Percentiles rank a stretch among this genome's conserved stretches.
These are phyloP conservation scores for Botryosphaeria dothidea DNA, from an alignment of 2,329 filamentous ascomycete genomes.

Conservation along the genomic window DNA sequence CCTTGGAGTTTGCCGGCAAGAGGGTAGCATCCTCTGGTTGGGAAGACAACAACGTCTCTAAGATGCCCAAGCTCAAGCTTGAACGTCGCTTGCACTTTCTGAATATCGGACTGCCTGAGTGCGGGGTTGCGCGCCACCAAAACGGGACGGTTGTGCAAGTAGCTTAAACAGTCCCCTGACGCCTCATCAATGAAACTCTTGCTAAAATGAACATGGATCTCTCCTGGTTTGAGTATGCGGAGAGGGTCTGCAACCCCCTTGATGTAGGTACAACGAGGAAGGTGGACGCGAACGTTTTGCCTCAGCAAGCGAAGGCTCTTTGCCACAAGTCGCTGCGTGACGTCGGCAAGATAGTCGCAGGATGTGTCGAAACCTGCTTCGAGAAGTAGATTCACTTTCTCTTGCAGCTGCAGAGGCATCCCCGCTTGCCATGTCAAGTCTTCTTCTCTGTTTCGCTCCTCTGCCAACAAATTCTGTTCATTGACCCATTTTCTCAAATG, in stretches of 20 bases:
- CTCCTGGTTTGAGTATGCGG: conserved; percentile 60
- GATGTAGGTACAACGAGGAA: conserved; percentile 62
- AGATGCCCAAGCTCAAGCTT: conserved; percentile 64
- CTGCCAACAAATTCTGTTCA: conserved; percentile 22
- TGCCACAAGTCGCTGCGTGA: conserved; percentile 51
- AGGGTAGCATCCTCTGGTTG: conserved; percentile 60
- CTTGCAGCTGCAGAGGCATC: conserved; percentile 26
- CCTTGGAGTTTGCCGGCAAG: conserved; percentile 73
- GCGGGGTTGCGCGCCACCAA: conserved; percentile 71
- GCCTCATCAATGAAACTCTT: conserved; percentile 56
- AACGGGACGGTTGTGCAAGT: conserved; percentile 56
- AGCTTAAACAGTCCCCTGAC: conserved; percentile 55
- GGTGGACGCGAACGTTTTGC: conserved; percentile 59
- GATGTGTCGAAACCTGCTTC: conserved; percentile 59
- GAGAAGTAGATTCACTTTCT: conserved; percentile 33
- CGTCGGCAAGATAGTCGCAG: conserved; percentile 51
- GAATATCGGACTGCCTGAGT: conserved; percentile 70
- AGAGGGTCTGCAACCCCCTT: conserved; percentile 71
- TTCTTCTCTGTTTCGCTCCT: conserved; percentile 32
- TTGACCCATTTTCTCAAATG: conserved; percentile 58
- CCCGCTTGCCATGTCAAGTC: conserved; percentile 28
- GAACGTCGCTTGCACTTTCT: conserved; percentile 56
- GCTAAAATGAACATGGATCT: conserved; percentile 70
- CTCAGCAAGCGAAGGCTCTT: conserved; percentile 57
- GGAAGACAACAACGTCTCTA: conserved; percentile 79